Evolutionary conservation across 768 basidiomycete species (phyloP).

Genomic region (Trametes villosa): DNA sequence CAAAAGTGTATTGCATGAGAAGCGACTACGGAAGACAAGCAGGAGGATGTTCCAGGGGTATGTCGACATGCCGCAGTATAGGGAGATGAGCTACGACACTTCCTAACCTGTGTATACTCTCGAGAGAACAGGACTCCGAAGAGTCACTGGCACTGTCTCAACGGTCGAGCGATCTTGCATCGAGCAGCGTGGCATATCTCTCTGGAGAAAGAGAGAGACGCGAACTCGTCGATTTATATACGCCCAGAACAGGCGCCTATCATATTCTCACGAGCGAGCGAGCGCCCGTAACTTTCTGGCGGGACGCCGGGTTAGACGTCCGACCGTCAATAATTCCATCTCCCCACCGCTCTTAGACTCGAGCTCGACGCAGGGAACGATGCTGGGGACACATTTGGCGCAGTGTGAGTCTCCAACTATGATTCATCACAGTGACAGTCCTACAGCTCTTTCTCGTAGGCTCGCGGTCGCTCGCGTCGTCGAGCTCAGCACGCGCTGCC

Average conservation of each 20-base stretch:
- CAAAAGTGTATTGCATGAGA: neutral
- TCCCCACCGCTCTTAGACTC: slow-evolving; percentile 10
- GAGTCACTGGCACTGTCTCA: slow-evolving; percentile 70
- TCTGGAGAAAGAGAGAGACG: slow-evolving; percentile 35
- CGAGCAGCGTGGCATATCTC: slow-evolving; percentile 71
- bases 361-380: slow-evolving; percentile 20
- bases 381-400: slow-evolving; percentile 30
- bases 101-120: slow-evolving; percentile 62
- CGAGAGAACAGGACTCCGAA: slow-evolving; percentile 57
- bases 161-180: slow-evolving; percentile 53
- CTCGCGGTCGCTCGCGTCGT: slow-evolving; percentile 46
- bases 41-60: slow-evolving; percentile 52
- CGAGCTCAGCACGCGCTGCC: slow-evolving; percentile 38
- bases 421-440: neutral
- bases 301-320: neutral
- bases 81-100: slow-evolving; percentile 59
- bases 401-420: slow-evolving; percentile 30
- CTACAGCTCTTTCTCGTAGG: slow-evolving; percentile 27
- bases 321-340: slow-evolving; percentile 4
- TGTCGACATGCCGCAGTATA: slow-evolving; percentile 69
- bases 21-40: neutral
- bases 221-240: slow-evolving; percentile 34
- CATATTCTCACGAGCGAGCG: neutral
- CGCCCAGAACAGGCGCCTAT: neutral
- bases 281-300: slow-evolving; percentile 4